A percentile compares a stretch with the other conserved stretches of the same genome.
phyloP scores from a whole-genome alignment of 2,329 filamentous ascomycete species.

The Fusarium guadeloupense region DNA sequence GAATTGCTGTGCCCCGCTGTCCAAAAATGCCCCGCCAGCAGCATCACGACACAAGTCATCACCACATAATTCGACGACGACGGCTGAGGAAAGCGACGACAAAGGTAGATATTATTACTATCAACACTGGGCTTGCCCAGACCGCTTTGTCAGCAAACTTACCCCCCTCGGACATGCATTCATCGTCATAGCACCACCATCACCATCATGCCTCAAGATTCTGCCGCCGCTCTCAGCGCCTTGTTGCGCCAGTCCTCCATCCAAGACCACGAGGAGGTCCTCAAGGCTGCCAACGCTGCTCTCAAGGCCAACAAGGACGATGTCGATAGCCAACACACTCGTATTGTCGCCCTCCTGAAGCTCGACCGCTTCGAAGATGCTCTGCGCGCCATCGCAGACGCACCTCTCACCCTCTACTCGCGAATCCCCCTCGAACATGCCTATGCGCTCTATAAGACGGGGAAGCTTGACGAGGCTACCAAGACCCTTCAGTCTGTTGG shows the following conservation, averaged over 20 bases:
- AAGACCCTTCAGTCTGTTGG: slow-evolving; percentile 50
- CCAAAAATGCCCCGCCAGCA: slow-evolving; percentile 45
- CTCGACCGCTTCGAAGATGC: slow-evolving; percentile 85
- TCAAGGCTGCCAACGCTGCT: slow-evolving; percentile 70
- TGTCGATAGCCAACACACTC: slow-evolving; percentile 70
- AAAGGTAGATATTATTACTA: not conserved
- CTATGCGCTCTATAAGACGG: slow-evolving; percentile 86
- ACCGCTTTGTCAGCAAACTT: not conserved
- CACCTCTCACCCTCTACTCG: slow-evolving; percentile 67
- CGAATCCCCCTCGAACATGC: slow-evolving; percentile 74
- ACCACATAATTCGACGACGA: slow-evolving; percentile 11
- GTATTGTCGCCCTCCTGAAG: slow-evolving; percentile 79
- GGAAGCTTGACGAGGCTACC: slow-evolving; percentile 73
- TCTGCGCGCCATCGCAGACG: slow-evolving; percentile 72
- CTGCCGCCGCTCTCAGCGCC: slow-evolving; percentile 61
- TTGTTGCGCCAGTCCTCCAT: slow-evolving; percentile 65
- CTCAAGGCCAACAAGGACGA: slow-evolving; percentile 69
- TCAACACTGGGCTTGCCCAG: not conserved
- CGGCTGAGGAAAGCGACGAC: slow-evolving; percentile 3
- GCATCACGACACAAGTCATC: slow-evolving; percentile 36
- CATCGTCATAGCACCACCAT: slow-evolving; percentile 20
- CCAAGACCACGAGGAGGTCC: slow-evolving; percentile 77
- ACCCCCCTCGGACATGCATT: slow-evolving; percentile 38
- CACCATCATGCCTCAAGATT: slow-evolving; percentile 54
- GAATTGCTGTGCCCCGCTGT: slow-evolving; percentile 42